A percentile compares a stretch with the other conserved stretches of the same genome.
phyloP scores from a whole-genome alignment of 805 yeast species.

The Ogataea minuta region DNA sequence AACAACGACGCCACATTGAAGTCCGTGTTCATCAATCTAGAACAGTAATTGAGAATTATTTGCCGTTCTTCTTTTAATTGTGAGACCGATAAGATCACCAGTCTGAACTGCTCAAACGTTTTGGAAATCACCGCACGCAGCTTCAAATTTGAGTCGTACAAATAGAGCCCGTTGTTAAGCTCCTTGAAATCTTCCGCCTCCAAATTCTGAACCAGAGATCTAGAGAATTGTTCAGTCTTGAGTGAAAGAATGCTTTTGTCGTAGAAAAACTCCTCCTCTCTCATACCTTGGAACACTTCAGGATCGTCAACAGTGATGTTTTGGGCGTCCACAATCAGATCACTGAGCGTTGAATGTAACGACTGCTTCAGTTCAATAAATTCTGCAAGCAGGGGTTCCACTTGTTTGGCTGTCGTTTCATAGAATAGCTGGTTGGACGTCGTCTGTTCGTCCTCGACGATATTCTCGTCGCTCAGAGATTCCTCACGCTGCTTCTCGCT shows the following conservation, averaged over 20 bases:
- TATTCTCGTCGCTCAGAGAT: constrained; percentile 28
- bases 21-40: constrained; percentile 75
- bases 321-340: constrained; percentile 66
- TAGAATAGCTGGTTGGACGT: constrained; percentile 29
- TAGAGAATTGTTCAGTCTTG: constrained; percentile 50
- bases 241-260: constrained; percentile 38
- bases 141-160: constrained; percentile 29
- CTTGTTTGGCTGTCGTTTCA: constrained; percentile 33
- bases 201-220: constrained; percentile 45
- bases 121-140: constrained; percentile 39
- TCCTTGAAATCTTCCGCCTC: constrained; percentile 32
- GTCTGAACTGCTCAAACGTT: constrained; percentile 35
- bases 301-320: constrained; percentile 70
- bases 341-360: constrained; percentile 57
- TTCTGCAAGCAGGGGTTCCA: constrained; percentile 56
- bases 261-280: constrained; percentile 50
- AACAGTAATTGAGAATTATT: constrained; percentile 65
- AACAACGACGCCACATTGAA: constrained; percentile 56
- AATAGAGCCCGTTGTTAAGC: constrained; percentile 37
- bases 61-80: constrained; percentile 71
- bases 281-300: constrained; percentile 64
- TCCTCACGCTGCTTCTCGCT: constrained; percentile 18
- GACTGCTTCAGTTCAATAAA: constrained; percentile 74
- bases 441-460: constrained; percentile 18
- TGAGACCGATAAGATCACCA: constrained; percentile 43